A percentile compares a stretch with the other conserved stretches of the same genome.
Conservation (phyloP, 352 stramenopile species). For the Pythium coloratum region DNA sequence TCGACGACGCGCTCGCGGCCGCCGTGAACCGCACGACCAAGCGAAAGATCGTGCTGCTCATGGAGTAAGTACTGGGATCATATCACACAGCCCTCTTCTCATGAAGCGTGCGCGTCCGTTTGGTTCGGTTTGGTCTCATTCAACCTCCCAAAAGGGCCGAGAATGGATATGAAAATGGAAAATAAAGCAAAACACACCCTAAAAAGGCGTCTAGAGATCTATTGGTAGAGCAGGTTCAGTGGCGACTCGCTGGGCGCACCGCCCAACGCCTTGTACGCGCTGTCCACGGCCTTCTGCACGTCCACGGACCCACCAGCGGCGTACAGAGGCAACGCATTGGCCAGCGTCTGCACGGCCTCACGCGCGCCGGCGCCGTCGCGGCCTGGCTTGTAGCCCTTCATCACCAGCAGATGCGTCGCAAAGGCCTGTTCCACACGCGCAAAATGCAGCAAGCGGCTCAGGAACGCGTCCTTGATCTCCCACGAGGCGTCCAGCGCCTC, state of each 20-base stretch:
- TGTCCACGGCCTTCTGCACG: constrained; percentile 25
- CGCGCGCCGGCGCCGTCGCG: constrained; percentile 47
- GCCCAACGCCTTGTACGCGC: constrained; percentile 28
- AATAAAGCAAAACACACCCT: constrained; percentile 13
- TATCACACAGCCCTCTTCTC: no score
- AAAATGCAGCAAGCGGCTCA: constrained; percentile 52
- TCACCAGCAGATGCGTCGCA: constrained; percentile 49
- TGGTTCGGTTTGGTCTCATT: no score
- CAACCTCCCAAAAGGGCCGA: constrained; percentile 1
- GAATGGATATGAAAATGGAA: constrained; percentile 6
- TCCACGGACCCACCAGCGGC: constrained; percentile 39
- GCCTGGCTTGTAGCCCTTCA: constrained; percentile 66
- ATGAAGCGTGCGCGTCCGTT: no score
- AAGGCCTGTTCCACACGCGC: constrained; percentile 52
- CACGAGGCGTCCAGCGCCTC: constrained; percentile 37
- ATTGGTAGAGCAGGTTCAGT: constrained; percentile 28
- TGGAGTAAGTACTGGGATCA: constrained; percentile 47
- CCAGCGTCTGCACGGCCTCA: constrained; percentile 50
- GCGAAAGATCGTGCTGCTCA: constrained; percentile 82
- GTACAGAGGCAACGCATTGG: constrained; percentile 37
- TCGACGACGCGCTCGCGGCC: constrained; percentile 71
- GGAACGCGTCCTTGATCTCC: constrained; percentile 56
- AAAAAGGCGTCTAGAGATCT: not conserved
- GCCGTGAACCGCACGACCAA: constrained; percentile 80
- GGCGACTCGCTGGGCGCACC: not conserved